Evolutionary conservation across 768 basidiomycete genomes (phyloP).

Genomic region (Suillus alpinus): DNA sequence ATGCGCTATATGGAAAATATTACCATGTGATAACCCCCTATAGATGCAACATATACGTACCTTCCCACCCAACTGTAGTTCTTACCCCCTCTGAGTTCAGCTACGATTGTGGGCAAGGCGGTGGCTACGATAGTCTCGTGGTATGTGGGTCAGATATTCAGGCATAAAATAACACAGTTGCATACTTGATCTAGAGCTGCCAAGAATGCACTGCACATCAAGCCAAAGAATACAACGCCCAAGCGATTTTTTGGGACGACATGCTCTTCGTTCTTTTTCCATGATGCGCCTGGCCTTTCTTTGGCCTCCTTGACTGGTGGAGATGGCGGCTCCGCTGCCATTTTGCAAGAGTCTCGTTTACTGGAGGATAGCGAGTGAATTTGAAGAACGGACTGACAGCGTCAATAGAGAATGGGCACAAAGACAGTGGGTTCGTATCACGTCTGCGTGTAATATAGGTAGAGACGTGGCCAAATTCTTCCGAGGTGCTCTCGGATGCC

Average conservation of each 20-base stretch:
- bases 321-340: background rate
- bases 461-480: background rate
- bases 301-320: slow-evolving; percentile 5
- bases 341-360: background rate
- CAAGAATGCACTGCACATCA: slow-evolving; percentile 42
- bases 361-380: background rate
- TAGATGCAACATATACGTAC: slow-evolving; percentile 19
- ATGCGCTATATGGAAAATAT: slow-evolving; percentile 32
- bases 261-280: slow-evolving; percentile 39
- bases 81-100: slow-evolving; percentile 40
- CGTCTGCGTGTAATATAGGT: background rate
- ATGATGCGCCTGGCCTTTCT: slow-evolving; percentile 29
- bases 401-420: background rate
- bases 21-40: too few relatives aligned
- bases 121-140: slow-evolving; percentile 44
- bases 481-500: background rate
- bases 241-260: slow-evolving; percentile 42
- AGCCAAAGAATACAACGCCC: slow-evolving; percentile 39
- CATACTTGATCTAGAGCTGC: slow-evolving; percentile 48
- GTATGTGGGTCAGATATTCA: background rate
- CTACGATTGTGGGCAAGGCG: slow-evolving; percentile 49
- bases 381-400: background rate
- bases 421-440: background rate
- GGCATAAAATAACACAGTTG: background rate
- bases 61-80: slow-evolving; percentile 52